Conservation (phyloP, 108 stramenopile species). For the Chaetoceros muelleri region DNA sequence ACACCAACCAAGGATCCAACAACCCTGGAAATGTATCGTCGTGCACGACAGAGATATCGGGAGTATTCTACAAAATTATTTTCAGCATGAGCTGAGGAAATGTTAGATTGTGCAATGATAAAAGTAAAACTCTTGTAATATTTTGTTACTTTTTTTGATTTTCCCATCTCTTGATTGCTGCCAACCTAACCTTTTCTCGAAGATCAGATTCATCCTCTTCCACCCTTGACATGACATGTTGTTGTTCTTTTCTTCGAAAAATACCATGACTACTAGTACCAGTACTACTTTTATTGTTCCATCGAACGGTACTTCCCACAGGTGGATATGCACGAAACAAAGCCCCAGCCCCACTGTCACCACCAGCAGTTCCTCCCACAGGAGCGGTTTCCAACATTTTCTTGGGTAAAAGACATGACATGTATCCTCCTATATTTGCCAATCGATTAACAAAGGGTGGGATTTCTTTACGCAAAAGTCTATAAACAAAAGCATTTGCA, state of each 20-base stretch:
- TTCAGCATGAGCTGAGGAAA: too few species aligned
- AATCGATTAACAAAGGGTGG: slow-evolving; percentile 84
- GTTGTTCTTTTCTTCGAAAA: too few species aligned
- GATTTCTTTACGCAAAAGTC: slow-evolving; percentile 41
- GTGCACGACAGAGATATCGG: neutral
- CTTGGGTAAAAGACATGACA: slow-evolving; percentile 71
- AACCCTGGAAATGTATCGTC: neutral
- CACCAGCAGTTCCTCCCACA: too few species aligned
- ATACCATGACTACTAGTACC: too few species aligned
- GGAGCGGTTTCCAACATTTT: slow-evolving; percentile 68
- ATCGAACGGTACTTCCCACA: too few species aligned
- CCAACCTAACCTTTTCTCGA: neutral
- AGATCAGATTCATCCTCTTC: too few species aligned
- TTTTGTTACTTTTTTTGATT: neutral
- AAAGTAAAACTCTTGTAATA: too few species aligned
- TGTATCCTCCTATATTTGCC: slow-evolving; percentile 70
- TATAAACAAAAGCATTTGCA: slow-evolving; percentile 74
- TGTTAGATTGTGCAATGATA: too few species aligned
- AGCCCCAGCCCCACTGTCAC: too few species aligned
- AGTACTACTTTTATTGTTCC: too few species aligned
- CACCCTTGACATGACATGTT: too few species aligned
- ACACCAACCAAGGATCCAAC: neutral
- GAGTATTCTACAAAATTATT: neutral
- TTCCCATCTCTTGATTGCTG: neutral
- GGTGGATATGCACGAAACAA: too few species aligned